Evolutionary conservation across 805 yeast genomes (phyloP).

Genomic region (Zygosaccharomyces pseudorouxii): DNA sequence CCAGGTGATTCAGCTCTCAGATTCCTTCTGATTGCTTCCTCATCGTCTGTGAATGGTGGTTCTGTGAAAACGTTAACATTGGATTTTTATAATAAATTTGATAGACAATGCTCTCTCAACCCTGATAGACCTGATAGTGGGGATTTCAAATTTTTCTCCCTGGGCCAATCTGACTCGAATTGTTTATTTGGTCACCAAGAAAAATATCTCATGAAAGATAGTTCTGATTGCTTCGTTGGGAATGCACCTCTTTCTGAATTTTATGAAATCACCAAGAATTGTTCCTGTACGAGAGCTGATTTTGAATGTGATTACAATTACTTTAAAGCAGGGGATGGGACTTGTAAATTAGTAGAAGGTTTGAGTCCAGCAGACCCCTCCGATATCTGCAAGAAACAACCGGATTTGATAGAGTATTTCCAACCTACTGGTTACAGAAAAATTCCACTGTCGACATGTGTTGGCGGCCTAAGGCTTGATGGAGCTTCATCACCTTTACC

Average conservation of each 20-base stretch:
- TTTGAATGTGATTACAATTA: slow-evolving; percentile 93
- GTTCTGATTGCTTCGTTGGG: slow-evolving; percentile 63
- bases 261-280: slow-evolving; percentile 53
- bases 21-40: slow-evolving; percentile 58
- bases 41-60: slow-evolving; percentile 43
- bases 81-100: slow-evolving; percentile 51
- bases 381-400: slow-evolving; percentile 50
- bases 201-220: slow-evolving; percentile 52
- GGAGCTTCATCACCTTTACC: slow-evolving; percentile 52
- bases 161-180: slow-evolving; percentile 47
- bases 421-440: slow-evolving; percentile 91
- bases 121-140: slow-evolving; percentile 40
- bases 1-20: slow-evolving; percentile 87
- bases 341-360: slow-evolving; percentile 81
- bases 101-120: slow-evolving; percentile 53
- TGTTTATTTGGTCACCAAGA: slow-evolving; percentile 73
- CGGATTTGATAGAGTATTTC: slow-evolving; percentile 62
- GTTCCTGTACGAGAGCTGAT: slow-evolving; percentile 81
- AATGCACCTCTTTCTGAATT: slow-evolving; percentile 56
- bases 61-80: slow-evolving; percentile 47
- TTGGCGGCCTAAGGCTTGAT: slow-evolving; percentile 72
- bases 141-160: slow-evolving; percentile 64
- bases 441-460: slow-evolving; percentile 80
- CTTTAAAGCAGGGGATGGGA: slow-evolving; percentile 65
- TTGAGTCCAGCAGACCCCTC: slow-evolving; percentile 59